These are phyloP conservation scores for Geosmithia putterillii DNA, from an alignment of 2,329 filamentous ascomycete species.

Conservation along the genomic window DNA sequence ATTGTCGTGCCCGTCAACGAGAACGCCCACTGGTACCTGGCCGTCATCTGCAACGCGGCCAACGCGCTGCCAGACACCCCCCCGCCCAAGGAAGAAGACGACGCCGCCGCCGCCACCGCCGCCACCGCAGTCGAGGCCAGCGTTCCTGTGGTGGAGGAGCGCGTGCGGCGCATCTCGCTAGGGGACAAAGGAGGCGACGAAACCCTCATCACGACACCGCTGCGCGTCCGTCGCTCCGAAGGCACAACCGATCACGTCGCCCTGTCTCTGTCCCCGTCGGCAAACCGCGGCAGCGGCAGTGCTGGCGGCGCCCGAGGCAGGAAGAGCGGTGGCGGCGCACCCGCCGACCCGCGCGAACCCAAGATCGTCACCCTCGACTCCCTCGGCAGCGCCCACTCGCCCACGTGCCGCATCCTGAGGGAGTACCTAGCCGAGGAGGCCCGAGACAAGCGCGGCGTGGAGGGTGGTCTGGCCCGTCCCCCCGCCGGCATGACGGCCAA, in stretches of 20 bases:
- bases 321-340: background rate
- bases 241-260: too few species aligned
- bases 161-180: constrained; percentile 7
- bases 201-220: background rate
- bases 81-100: constrained; percentile 3
- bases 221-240: too few species aligned
- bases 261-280: too few species aligned
- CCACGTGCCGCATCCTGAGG: constrained; percentile 56
- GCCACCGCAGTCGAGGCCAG: constrained; percentile 4
- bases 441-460: constrained; percentile 39
- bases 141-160: constrained; percentile 7
- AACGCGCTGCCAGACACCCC: constrained; percentile 33
- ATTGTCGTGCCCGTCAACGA: constrained; percentile 90
- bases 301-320: background rate
- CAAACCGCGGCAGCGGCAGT: background rate
- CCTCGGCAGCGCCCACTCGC: constrained; percentile 50
- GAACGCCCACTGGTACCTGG: constrained; percentile 80
- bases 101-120: constrained; percentile 7
- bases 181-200: constrained; percentile 6
- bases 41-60: constrained; percentile 83
- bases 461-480: constrained; percentile 22
- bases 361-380: constrained; percentile 84
- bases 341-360: constrained; percentile 36
- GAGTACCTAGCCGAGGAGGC: constrained; percentile 70
- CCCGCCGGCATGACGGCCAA: constrained; percentile 52